Conservation (phyloP, 768 basidiomycete genomes). For the Gymnopilus dilepis region DNA sequence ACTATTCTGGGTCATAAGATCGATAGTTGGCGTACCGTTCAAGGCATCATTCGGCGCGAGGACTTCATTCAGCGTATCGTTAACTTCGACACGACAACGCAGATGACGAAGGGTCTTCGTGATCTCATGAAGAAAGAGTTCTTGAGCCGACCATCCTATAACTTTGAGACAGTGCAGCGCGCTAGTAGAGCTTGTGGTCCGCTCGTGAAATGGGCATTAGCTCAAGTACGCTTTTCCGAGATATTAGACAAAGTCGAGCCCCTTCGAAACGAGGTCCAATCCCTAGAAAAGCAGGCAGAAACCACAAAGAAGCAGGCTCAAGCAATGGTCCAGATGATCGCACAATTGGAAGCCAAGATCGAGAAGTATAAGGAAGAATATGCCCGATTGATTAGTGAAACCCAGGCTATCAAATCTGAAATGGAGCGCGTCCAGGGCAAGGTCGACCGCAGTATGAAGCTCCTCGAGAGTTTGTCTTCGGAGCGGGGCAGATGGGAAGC, state of each 20-base stretch:
- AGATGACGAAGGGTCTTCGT: slow-evolving; percentile 89
- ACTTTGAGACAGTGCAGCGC: slow-evolving; percentile 93
- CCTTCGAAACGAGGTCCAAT: slow-evolving; percentile 92
- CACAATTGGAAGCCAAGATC: slow-evolving; percentile 92
- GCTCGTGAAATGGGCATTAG: slow-evolving; percentile 97
- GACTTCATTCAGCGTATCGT: slow-evolving; percentile 97
- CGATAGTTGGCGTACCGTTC: slow-evolving; percentile 95
- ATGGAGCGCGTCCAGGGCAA: slow-evolving; percentile 98
- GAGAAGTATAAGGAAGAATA: slow-evolving; percentile 96
- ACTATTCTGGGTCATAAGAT: slow-evolving; percentile 95
- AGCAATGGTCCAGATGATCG: slow-evolving; percentile 90
- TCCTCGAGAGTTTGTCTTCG: slow-evolving; percentile 92
- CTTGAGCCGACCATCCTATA: slow-evolving; percentile 88
- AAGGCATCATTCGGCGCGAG: slow-evolving; percentile 93
- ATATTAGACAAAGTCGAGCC: slow-evolving; percentile 98
- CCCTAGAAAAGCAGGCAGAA: slow-evolving; percentile 89
- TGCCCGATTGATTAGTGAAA: slow-evolving; percentile 94
- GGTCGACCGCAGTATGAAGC: slow-evolving; percentile 95
- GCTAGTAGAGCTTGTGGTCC: slow-evolving; percentile 98
- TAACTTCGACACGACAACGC: slow-evolving; percentile 89
- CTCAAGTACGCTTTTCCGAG: slow-evolving; percentile 96
- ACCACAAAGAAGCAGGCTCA: slow-evolving; percentile 94
- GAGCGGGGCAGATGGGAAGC: slow-evolving; percentile 94
- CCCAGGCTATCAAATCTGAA: slow-evolving; percentile 94
- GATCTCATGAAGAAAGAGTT: slow-evolving; percentile 94